These are phyloP conservation scores for Pulveroboletus sp. DNA, from an alignment of 768 basidiomycete species.

Conservation along the genomic window DNA sequence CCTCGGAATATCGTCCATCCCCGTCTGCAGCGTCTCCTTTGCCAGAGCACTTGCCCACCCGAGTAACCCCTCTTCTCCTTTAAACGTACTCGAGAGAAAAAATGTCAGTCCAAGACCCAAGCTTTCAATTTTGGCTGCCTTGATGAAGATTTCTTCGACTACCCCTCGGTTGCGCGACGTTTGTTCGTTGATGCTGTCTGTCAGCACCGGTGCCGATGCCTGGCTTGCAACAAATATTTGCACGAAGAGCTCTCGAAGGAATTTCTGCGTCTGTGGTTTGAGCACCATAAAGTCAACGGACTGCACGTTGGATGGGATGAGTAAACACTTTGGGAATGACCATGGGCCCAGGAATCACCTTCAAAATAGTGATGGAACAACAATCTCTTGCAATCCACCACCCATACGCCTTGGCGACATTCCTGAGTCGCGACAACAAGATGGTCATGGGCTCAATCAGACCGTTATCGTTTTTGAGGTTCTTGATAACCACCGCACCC, in stretches of 20 bases:
- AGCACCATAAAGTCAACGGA: conserved; percentile 82
- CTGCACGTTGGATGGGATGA: conserved; percentile 34
- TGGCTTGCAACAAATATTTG: conserved; percentile 75
- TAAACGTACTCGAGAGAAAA: conserved; percentile 52
- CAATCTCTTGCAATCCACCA: conserved; percentile 93
- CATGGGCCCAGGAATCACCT: conserved; percentile 45
- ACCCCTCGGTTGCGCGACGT: conserved; percentile 49
- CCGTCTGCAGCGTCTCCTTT: conserved; percentile 62
- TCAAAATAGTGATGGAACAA: conserved; percentile 69
- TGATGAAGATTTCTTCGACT: conserved; percentile 77
- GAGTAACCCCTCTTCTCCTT: conserved; percentile 41
- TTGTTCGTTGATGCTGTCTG: conserved; percentile 31
- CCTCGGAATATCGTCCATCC: conserved; percentile 50
- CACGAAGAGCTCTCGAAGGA: conserved; percentile 66
- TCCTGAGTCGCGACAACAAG: conserved; percentile 53
- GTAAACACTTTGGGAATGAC: not conserved
- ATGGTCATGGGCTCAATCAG: conserved; percentile 47
- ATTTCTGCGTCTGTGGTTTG: conserved; percentile 56
- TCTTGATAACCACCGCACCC: conserved; percentile 72
- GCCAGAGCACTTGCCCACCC: conserved; percentile 67
- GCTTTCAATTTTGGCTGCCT: conserved; percentile 57
- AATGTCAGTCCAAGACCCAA: conserved; percentile 74
- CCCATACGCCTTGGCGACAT: conserved; percentile 80
- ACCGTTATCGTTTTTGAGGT: conserved; percentile 41
- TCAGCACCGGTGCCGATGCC: conserved; percentile 59